Evolutionary conservation across 352 stramenopile genomes (phyloP).

Genomic region (Saprolegnia diclina): DNA sequence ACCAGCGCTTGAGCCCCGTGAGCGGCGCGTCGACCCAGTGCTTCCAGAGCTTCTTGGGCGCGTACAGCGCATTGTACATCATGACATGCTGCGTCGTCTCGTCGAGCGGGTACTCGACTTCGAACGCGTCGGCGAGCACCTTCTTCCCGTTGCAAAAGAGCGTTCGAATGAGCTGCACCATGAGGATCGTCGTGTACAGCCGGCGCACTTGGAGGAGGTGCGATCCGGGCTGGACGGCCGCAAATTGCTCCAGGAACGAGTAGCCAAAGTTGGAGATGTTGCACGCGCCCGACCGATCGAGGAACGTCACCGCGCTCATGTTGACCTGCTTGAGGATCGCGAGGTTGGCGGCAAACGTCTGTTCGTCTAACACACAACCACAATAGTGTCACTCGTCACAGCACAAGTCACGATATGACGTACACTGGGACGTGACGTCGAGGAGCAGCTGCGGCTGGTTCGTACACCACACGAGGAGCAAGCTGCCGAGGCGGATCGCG

Average conservation of each 20-base stretch:
- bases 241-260: constrained; percentile 47
- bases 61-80: constrained; percentile 74
- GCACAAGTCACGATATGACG: not conserved
- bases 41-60: constrained; percentile 71
- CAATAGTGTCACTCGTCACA: not conserved
- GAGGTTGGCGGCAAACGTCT: constrained; percentile 1
- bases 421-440: constrained; percentile 38
- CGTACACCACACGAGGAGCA: constrained; percentile 70
- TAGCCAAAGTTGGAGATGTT: constrained; percentile 51
- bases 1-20: constrained; percentile 68
- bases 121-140: constrained; percentile 44
- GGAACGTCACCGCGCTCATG: constrained; percentile 1
- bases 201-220: constrained; percentile 51
- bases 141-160: constrained; percentile 57
- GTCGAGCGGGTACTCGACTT: constrained; percentile 2
- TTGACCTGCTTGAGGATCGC: constrained; percentile 4
- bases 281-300: constrained; percentile 14
- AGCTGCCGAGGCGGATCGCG: constrained; percentile 61
- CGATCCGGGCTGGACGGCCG: constrained; percentile 31
- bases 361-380: not conserved
- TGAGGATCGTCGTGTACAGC: constrained; percentile 79
- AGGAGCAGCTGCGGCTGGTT: constrained; percentile 57
- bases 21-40: constrained; percentile 51
- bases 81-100: constrained; percentile 26
- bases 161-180: constrained; percentile 73